Conservation (phyloP, 2,329 filamentous ascomycete genomes). For the Trichophyton schoenleinii region DNA sequence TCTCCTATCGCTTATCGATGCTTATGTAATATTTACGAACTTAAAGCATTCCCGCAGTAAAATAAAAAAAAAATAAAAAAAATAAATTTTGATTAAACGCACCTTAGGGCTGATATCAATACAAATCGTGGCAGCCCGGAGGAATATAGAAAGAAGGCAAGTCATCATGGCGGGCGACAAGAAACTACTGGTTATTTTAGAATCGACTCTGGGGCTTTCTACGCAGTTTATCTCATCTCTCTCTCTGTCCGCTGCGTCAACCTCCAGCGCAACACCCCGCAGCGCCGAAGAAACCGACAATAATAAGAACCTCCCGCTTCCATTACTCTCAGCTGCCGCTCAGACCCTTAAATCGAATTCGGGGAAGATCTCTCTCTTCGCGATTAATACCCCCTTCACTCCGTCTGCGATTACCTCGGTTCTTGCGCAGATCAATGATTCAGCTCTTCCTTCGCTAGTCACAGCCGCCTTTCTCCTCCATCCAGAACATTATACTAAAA, state of each 20-base stretch:
- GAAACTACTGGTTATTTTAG: conserved; percentile 22
- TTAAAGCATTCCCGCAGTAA: background rate
- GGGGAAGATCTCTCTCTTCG: conserved; percentile 75
- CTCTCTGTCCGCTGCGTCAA: conserved; percentile 15
- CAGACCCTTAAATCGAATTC: conserved; percentile 66
- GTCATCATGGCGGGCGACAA: background rate
- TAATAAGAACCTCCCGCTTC: conserved; percentile 37
- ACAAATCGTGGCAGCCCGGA: too few relatives aligned
- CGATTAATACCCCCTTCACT: conserved; percentile 78
- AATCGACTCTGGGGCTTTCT: conserved; percentile 26
- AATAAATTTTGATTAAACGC: too few relatives aligned
- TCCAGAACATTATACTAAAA: conserved; percentile 47
- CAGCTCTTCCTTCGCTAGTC: conserved; percentile 62
- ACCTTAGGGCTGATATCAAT: too few relatives aligned
- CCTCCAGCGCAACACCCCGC: conserved; percentile 3
- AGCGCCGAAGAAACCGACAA: conserved; percentile 6
- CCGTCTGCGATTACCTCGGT: conserved; percentile 60
- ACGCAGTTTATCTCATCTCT: conserved; percentile 30
- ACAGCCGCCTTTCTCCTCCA: conserved; percentile 56
- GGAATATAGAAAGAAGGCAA: background rate
- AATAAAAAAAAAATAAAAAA: background rate
- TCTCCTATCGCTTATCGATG: too few relatives aligned
- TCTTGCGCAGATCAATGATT: conserved; percentile 57
- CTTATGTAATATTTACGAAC: too few relatives aligned
- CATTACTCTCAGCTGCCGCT: conserved; percentile 58